Evolutionary conservation across 768 basidiomycete genomes (phyloP).

Genomic region (Suillus decipiens): DNA sequence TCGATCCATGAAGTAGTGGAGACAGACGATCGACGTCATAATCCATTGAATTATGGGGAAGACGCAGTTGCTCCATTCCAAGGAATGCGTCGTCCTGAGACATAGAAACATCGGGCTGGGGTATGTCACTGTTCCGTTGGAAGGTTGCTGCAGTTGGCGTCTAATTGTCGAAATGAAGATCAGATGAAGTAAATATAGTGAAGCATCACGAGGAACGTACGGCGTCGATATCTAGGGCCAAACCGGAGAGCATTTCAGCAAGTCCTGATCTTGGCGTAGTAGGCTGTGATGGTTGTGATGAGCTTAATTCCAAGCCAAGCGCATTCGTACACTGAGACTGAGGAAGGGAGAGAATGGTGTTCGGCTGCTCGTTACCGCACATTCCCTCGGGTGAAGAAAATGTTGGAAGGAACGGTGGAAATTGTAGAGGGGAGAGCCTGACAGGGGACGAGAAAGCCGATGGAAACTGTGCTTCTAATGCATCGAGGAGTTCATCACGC

Average conservation of each 20-base stretch:
- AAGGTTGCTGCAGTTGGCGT: conserved; percentile 28
- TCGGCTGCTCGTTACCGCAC: neutral
- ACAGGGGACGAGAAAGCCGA: conserved; percentile 11
- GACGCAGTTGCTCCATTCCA: conserved; percentile 10
- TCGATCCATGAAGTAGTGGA: neutral
- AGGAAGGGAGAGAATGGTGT: conserved; percentile 18
- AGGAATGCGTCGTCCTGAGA: conserved; percentile 1
- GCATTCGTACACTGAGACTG: conserved; percentile 12
- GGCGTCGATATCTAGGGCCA: conserved; percentile 29
- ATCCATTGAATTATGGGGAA: neutral
- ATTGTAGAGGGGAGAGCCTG: conserved; percentile 17
- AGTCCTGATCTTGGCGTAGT: conserved; percentile 21
- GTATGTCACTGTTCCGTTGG: conserved; percentile 6
- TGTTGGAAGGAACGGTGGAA: conserved; percentile 21
- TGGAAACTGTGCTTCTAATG: conserved; percentile 9
- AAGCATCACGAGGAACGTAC: conserved; percentile 22
- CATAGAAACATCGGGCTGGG: neutral
- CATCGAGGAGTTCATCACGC: conserved; percentile 18
- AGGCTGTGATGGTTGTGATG: conserved; percentile 26
- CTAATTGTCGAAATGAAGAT: conserved; percentile 21
- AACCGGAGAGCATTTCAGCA: conserved; percentile 24
- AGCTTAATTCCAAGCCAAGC: conserved; percentile 15
- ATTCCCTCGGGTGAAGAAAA: conserved; percentile 13
- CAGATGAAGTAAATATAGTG: conserved; percentile 6
- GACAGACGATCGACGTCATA: neutral